Percentiles rank a stretch among this genome's conserved stretches.
phyloP scores from a whole-genome alignment of 164 flowering plant genomes.

The Platanus orientalis region DNA sequence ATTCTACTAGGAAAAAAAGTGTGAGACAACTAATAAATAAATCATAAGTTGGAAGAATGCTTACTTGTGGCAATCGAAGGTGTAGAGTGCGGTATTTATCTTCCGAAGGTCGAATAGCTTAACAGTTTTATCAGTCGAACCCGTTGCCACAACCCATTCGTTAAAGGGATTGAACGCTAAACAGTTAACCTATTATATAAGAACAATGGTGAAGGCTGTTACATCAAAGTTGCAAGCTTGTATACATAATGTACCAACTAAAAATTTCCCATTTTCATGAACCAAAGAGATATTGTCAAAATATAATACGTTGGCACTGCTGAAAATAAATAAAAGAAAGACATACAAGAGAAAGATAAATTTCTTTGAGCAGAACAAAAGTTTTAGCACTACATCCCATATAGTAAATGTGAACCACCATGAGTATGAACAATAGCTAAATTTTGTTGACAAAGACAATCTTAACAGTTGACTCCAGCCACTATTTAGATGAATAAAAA shows the following conservation, averaged over 20 bases:
- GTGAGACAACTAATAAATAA: background rate
- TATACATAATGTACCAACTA: background rate
- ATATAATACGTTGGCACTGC: background rate
- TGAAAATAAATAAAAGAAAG: background rate
- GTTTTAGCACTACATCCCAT: too few relatives aligned
- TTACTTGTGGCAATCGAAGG: slow-evolving; percentile 92
- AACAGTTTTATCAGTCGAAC: slow-evolving; percentile 94
- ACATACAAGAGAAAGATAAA: background rate
- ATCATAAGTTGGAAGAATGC: slow-evolving; percentile 14
- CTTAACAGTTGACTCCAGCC: too few relatives aligned
- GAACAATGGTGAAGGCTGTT: background rate
- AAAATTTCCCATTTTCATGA: background rate
- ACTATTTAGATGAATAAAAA: too few relatives aligned
- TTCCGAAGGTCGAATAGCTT: slow-evolving; percentile 93
- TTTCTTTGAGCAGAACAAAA: too few relatives aligned
- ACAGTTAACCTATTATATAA: slow-evolving; percentile 69
- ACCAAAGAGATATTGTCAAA: background rate
- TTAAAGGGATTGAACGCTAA: slow-evolving; percentile 95
- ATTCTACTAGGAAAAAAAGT: background rate
- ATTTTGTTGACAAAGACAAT: too few relatives aligned
- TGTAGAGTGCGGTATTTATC: slow-evolving; percentile 69
- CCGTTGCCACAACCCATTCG: slow-evolving; percentile 96
- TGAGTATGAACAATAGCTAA: background rate
- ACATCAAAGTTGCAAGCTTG: slow-evolving; percentile 5
- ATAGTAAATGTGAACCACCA: background rate